These are phyloP conservation scores for Trichosporon asahii DNA, from an alignment of 1,284 basidiomycete species.

Conservation along the genomic window DNA sequence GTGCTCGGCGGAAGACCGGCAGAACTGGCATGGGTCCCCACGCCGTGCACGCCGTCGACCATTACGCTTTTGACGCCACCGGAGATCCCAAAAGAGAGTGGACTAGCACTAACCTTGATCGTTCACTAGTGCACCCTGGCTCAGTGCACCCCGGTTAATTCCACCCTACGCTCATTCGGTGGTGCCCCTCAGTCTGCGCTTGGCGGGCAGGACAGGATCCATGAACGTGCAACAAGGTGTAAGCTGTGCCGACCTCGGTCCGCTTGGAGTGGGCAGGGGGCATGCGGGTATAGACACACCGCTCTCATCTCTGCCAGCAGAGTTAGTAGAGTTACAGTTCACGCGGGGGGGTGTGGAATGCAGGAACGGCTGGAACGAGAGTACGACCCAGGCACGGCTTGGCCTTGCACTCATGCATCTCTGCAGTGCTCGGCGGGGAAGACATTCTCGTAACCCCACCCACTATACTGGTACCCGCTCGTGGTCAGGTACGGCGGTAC, in stretches of 20 bases:
- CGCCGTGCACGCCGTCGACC: no score
- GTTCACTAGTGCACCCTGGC: not conserved
- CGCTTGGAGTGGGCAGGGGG: no score
- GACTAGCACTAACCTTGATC: not conserved
- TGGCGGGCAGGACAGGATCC: not conserved
- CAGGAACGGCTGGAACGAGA: not conserved
- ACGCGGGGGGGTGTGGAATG: not conserved
- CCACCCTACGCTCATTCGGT: no score
- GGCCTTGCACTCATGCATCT: no score
- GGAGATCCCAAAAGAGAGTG: not conserved
- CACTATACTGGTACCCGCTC: constrained; percentile 2
- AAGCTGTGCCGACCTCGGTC: not conserved
- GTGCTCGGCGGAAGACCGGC: no score
- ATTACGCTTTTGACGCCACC: no score
- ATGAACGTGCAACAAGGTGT: not conserved
- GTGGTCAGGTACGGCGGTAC: not conserved
- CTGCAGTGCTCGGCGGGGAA: no score
- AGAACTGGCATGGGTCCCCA: not conserved
- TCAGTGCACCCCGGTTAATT: not conserved
- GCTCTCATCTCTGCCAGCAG: no score
- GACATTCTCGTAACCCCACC: not conserved
- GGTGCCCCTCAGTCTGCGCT: not conserved
- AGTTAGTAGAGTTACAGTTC: constrained; percentile 1
- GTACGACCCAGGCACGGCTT: not conserved
- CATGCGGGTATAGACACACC: no score